Percentiles rank a stretch among this genome's conserved stretches.
phyloP scores from a whole-genome alignment of 2,329 filamentous ascomycete species.

The Phyllosticta paracitricarpa region DNA sequence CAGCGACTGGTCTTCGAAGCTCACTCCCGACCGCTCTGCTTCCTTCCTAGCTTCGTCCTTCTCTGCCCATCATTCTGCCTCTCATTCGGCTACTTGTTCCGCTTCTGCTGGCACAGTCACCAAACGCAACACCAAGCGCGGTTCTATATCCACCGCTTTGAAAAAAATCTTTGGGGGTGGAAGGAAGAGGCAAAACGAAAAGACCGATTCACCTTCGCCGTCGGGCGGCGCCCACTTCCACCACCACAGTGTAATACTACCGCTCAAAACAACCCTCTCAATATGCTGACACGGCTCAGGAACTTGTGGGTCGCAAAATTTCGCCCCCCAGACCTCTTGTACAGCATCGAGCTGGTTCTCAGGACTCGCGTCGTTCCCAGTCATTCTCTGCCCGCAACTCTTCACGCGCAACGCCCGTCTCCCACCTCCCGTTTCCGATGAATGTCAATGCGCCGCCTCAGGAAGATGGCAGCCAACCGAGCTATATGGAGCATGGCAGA shows the following conservation, averaged over 20 bases:
- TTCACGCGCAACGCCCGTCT: conserved; percentile 22
- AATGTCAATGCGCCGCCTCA: conserved; percentile 30
- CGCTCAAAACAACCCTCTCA: neutral
- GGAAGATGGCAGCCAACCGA: conserved; percentile 13
- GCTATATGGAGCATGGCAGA: conserved; percentile 25
- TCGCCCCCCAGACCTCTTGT: conserved; percentile 3
- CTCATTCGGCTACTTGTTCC: conserved; percentile 21
- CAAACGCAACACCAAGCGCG: conserved; percentile 21
- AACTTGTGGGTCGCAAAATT: neutral
- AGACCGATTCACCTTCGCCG: conserved; percentile 4
- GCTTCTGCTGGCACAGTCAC: conserved; percentile 18
- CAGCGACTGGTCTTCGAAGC: conserved; percentile 13
- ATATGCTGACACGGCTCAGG: conserved; percentile 5
- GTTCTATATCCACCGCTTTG: conserved; percentile 26
- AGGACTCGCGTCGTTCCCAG: neutral
- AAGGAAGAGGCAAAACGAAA: conserved; percentile 19
- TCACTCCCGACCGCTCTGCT: neutral
- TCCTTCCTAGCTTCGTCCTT: conserved; percentile 13
- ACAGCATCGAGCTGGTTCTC: neutral
- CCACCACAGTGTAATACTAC: conserved; percentile 23
- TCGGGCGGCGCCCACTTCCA: conserved; percentile 16
- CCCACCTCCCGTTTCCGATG: conserved; percentile 30
- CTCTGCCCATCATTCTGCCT: conserved; percentile 17
- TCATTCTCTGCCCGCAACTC: neutral
- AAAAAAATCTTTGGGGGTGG: conserved; percentile 28